These are phyloP conservation scores for Penicillium pancosmium DNA, from an alignment of 495 filamentous ascomycete genomes.

Conservation along the genomic window DNA sequence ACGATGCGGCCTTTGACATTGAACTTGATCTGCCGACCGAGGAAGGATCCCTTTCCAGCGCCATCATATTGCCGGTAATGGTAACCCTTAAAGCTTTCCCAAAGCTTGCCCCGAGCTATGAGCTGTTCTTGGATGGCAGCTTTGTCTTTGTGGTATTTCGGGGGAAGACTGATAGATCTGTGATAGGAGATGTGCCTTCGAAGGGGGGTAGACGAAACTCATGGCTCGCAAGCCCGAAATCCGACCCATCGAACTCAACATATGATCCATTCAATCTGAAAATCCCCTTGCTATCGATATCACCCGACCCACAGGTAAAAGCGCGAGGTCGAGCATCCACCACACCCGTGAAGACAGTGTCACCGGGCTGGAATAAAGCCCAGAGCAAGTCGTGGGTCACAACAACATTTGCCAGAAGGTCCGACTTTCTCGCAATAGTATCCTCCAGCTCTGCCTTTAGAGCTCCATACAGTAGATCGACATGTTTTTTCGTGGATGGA, in stretches of 20 bases:
- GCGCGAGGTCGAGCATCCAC: slow-evolving; percentile 41
- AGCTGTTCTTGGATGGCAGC: slow-evolving; percentile 24
- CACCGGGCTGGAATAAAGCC: slow-evolving; percentile 53
- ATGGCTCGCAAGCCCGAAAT: neutral
- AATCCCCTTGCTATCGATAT: neutral
- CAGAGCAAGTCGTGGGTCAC: slow-evolving; percentile 58
- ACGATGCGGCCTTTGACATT: slow-evolving; percentile 57
- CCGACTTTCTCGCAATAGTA: slow-evolving; percentile 54
- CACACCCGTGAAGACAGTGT: slow-evolving; percentile 33
- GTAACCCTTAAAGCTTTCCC: slow-evolving; percentile 44
- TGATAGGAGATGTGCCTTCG: slow-evolving; percentile 57
- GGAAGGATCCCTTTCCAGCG: slow-evolving; percentile 34
- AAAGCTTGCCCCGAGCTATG: slow-evolving; percentile 46
- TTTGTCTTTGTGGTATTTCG: slow-evolving; percentile 54
- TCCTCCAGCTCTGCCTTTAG: neutral
- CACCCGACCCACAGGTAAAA: slow-evolving; percentile 30
- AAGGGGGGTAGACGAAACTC: slow-evolving; percentile 40
- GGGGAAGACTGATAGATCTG: slow-evolving; percentile 54
- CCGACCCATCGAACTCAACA: neutral
- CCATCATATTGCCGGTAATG: slow-evolving; percentile 66
- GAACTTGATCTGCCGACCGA: slow-evolving; percentile 36
- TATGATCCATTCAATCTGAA: neutral
- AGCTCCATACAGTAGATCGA: neutral
- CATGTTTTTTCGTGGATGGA: slow-evolving; percentile 30
- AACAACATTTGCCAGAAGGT: slow-evolving; percentile 55